Evolutionary conservation across 2,329 filamentous ascomycete genomes (phyloP).

Genomic region (Aspergillus sp.): DNA sequence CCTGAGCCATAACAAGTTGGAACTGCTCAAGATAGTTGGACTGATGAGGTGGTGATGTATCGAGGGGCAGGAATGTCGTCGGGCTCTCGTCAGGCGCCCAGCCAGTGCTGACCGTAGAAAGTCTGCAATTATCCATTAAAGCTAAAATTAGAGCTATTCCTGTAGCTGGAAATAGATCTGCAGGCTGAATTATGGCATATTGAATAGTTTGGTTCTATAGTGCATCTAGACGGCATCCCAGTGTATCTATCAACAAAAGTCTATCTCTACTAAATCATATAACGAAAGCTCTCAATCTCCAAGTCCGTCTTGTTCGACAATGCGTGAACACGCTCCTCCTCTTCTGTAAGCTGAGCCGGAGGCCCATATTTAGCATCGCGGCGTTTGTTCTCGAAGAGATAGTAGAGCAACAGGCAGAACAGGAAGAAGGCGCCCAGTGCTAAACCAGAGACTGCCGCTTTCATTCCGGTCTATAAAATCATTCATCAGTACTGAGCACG

Average conservation of each 20-base stretch:
- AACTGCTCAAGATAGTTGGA: too few relatives aligned
- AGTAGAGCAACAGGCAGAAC: constrained; percentile 28
- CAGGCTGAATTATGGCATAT: too few relatives aligned
- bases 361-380: constrained; percentile 28
- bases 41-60: too few relatives aligned
- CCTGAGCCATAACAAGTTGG: too few relatives aligned
- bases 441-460: constrained; percentile 31
- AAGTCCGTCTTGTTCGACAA: background rate
- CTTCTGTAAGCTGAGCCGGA: background rate
- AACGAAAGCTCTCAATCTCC: background rate
- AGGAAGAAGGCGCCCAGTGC: constrained; percentile 32
- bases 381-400: constrained; percentile 31
- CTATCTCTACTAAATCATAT: background rate
- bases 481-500: background rate
- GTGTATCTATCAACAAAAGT: too few relatives aligned
- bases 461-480: constrained; percentile 33
- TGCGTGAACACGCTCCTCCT: background rate
- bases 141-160: too few relatives aligned
- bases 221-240: background rate
- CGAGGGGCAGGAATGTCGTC: too few relatives aligned
- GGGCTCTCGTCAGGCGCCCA: too few relatives aligned
- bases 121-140: too few relatives aligned
- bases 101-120: too few relatives aligned
- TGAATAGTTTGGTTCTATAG: too few relatives aligned
- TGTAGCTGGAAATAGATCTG: too few relatives aligned